Percentiles rank a stretch among this genome's conserved stretches.
These are phyloP conservation scores for Monosporascus sp. DNA, from an alignment of 2,329 filamentous ascomycete species.

Conservation along the genomic window DNA sequence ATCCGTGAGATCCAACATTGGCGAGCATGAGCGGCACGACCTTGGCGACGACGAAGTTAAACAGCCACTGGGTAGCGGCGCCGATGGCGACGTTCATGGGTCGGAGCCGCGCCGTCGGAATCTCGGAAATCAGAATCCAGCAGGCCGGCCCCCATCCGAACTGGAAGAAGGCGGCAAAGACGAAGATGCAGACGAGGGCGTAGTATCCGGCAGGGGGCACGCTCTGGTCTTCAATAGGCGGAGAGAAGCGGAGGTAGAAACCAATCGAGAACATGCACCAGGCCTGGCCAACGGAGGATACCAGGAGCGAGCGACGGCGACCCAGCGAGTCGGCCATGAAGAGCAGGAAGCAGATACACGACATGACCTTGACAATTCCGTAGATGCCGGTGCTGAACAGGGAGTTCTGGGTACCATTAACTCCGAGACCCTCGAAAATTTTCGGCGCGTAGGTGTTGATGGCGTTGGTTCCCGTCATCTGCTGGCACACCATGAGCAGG, in stretches of 20 bases:
- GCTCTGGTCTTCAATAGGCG: constrained; percentile 40
- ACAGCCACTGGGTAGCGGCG: constrained; percentile 59
- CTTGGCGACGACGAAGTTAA: constrained; percentile 60
- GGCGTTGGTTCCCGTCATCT: constrained; percentile 57
- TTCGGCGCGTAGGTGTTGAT: constrained; percentile 30
- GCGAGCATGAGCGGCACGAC: constrained; percentile 61
- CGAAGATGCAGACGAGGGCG: constrained; percentile 61
- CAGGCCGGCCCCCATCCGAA: constrained; percentile 62
- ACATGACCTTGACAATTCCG: constrained; percentile 57
- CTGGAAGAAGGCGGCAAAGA: constrained; percentile 64
- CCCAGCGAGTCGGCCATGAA: constrained; percentile 58
- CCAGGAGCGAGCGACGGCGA: constrained; percentile 48
- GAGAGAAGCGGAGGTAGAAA: constrained; percentile 55
- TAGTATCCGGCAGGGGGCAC: constrained; percentile 60
- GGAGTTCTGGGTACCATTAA: constrained; percentile 42
- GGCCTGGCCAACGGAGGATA: constrained; percentile 56
- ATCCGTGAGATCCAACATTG: constrained; percentile 31
- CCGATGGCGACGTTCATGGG: constrained; percentile 52
- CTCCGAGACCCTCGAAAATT: constrained; percentile 29
- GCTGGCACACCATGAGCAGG: constrained; percentile 59
- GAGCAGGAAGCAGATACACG: constrained; percentile 51
- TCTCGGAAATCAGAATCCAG: constrained; percentile 61
- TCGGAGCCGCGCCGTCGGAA: constrained; percentile 52
- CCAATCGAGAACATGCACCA: constrained; percentile 62
- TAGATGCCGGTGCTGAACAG: constrained; percentile 61